These are phyloP conservation scores for Nasturtium officinale DNA, from an alignment of 345 rosid genomes.

Conservation along the genomic window DNA sequence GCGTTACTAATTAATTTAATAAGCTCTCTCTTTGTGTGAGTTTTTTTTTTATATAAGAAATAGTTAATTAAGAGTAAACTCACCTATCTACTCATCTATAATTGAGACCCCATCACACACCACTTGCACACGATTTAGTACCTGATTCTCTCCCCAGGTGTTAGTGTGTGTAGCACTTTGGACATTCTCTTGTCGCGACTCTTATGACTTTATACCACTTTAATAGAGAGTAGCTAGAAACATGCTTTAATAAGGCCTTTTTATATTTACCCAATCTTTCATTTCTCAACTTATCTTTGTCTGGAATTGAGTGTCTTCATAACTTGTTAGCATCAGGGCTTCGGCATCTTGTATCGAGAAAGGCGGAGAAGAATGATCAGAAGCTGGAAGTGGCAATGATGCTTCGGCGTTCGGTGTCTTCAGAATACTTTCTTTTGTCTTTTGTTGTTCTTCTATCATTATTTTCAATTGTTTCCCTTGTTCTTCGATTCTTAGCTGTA, in stretches of 20 bases:
- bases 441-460: slow-evolving; percentile 84
- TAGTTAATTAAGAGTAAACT: slow-evolving; percentile 29
- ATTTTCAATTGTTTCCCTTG: slow-evolving; percentile 77
- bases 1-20: slow-evolving; percentile 12
- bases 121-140: slow-evolving; percentile 37
- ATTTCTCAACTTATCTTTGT: slow-evolving; percentile 59
- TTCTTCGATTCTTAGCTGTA: slow-evolving; percentile 83
- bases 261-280: slow-evolving; percentile 4
- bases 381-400: slow-evolving; percentile 23
- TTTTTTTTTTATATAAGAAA: not conserved
- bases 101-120: slow-evolving; percentile 32
- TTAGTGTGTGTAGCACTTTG: slow-evolving; percentile 43
- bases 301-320: slow-evolving; percentile 50
- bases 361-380: slow-evolving; percentile 30
- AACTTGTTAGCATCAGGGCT: slow-evolving; percentile 50
- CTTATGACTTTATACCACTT: slow-evolving; percentile 33
- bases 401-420: slow-evolving; percentile 42
- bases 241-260: slow-evolving; percentile 28
- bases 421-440: slow-evolving; percentile 46
- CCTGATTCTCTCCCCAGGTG: slow-evolving; percentile 40
- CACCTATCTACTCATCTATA: slow-evolving; percentile 36
- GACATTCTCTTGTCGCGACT: slow-evolving; percentile 40
- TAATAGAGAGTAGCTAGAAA: slow-evolving; percentile 18
- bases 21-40: slow-evolving; percentile 17
- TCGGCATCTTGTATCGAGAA: slow-evolving; percentile 48